A percentile compares a stretch with the other conserved stretches of the same genome.
Conservation (phyloP, 208 protist genomes). For the Acanthamoeba lenticulata region DNA sequence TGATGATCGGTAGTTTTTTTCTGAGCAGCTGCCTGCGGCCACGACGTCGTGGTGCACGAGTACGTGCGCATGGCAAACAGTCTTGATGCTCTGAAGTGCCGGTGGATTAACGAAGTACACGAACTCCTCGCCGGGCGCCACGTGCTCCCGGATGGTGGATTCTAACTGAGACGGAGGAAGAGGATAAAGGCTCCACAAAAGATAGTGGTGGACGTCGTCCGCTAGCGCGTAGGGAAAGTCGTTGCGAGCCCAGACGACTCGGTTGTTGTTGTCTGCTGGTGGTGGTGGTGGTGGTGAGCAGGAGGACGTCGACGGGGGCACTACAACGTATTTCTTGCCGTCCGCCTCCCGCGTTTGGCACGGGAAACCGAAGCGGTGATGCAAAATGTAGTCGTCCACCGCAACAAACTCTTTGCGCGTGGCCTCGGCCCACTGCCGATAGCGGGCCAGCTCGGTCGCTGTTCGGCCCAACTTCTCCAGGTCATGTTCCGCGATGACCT, state of each 20-base stretch:
- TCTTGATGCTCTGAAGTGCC: not conserved
- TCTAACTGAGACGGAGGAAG: not conserved
- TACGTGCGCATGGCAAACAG: conserved; percentile 2
- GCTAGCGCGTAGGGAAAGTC: conserved; percentile 31
- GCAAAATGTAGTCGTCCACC: conserved; percentile 16
- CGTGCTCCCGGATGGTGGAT: not conserved
- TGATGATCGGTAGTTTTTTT: not conserved
- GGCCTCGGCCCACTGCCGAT: not conserved
- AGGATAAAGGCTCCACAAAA: not conserved
- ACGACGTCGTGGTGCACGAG: not conserved
- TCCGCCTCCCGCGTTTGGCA: not conserved
- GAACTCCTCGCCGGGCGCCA: not conserved
- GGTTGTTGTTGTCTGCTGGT: not conserved
- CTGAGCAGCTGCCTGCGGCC: too few relatives aligned
- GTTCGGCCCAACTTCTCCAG: conserved; percentile 1
- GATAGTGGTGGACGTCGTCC: not conserved
- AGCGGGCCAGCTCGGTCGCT: not conserved
- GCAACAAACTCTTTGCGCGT: not conserved
- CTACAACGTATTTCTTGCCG: not conserved
- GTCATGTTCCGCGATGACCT: not conserved
- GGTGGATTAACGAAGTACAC: conserved; percentile 27
- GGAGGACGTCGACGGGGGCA: not conserved
- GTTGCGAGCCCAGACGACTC: not conserved
- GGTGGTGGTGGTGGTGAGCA: not conserved
- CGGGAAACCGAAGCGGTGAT: not conserved